Evolutionary conservation across 225 moss, liverwort and hornwort genomes (phyloP), one percentile per base, ranked within the genome.

Genomic region (Antitrichia curtipendula): DNA sequence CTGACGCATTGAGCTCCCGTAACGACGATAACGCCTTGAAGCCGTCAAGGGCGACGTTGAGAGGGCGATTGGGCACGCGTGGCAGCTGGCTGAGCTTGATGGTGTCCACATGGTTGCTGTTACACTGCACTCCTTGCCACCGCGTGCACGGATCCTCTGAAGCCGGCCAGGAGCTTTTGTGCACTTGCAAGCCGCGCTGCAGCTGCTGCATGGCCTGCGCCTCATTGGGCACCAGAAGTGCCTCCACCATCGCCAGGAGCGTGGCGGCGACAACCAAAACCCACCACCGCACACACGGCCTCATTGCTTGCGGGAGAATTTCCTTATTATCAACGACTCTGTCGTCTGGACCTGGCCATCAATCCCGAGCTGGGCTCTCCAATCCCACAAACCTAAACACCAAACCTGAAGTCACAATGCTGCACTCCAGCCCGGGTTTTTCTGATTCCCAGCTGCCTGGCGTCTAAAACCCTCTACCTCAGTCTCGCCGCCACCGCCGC

Each of bases 91-190:
- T 92, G 12, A 94, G 89, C 65, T 85, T 87, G 61, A 94, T 90
- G 19, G 80, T 73, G 29, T 91, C 83, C 40, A 94, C 91, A 63
- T 89, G 88, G 78, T 87, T 41, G 21, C 41, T 78, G 43, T 24
- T 66, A 36, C 94, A 94, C 50, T 90, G 87, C 85, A 94, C 92
- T 52, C 94, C 94, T 63, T 91, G 91, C 94, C 94, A 94, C 71
- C 90, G 83, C 52, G 91, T 92, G 84, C 94, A 94, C 16, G 94
- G 94, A n/a, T 94, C 94, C 78, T 90, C 91, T 31, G 77, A 73
- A 52, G 63, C 85, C 31, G 92, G 94, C 94, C 94, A 94, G 11
- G 91, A 63, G 85, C 73, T 92, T 31, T 82, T 78, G 63, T 65
- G 87, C 71, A 94, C 88, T 45, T 84, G 94, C 87, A 94, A 82